Evolutionary conservation across 2,329 filamentous ascomycete genomes (phyloP), one percentile per base, ranked within the genome.

Genomic region (Aotearoamyces nothofagi): DNA sequence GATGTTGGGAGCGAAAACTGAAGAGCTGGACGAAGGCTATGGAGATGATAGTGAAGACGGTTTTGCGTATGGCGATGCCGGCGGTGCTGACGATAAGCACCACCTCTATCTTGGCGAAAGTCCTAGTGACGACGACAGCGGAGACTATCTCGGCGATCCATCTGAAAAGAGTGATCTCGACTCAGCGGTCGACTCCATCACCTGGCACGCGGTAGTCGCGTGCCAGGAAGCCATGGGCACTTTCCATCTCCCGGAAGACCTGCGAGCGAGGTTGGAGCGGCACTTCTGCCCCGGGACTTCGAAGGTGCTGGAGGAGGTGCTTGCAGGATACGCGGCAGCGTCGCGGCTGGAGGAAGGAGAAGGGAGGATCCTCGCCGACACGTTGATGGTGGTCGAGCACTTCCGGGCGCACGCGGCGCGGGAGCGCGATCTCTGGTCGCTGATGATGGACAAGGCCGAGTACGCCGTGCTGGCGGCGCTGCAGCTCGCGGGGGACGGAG

Each of bases 51-150:
- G n/a, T n/a, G n/a, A n/a, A n/a, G n/a, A n/a, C n/a, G n/a, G n/a
- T n/a, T n/a, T n/a, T n/a, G n/a, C n/a, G n/a, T n/a, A n/a, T n/a
- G n/a, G n/a, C n/a, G n/a, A n/a, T n/a, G n/a, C n/a, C n/a, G n/a
- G n/a, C n/a, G n/a, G n/a, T n/a, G n/a, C n/a, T n/a, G n/a, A n/a
- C n/a, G n/a, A n/a, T n/a, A n/a, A n/a, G n/a, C n/a, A n/a, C n/a
- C n/a, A n/a, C n/a, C n/a, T n/a, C n/a, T n/a, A n/a, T n/a, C n/a
- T n/a, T n/a, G n/a, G n/a, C n/a, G n/a, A n/a, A n/a, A n/a, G n/a
- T n/a, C n/a, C n/a, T n/a, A n/a, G n/a, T 20, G 19, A 20, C 19
- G 19, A 20, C n/a, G 19, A 20, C n/a, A n/a, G 19, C 19, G n/a
- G 19, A 7, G 19, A 20, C n/a, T 20, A 20, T n/a, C n/a, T n/a